Base-by-base conservation (phyloP, 176 grass and related monocot species). In the Hyparrhenia diplandra region DNA sequence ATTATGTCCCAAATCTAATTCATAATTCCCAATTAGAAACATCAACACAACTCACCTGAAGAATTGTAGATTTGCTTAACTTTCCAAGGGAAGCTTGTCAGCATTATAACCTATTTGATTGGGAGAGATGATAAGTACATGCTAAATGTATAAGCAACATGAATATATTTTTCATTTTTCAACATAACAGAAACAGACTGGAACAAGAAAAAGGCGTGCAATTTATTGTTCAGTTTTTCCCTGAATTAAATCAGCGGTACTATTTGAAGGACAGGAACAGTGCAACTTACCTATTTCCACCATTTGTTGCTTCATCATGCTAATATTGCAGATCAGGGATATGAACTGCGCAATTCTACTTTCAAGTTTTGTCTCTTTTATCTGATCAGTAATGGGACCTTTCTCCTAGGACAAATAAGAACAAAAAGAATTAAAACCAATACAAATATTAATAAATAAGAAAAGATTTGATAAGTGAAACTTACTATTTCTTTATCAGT, bases 251-350 rank as follows among this genome's bases (percentile, higher is more conserved):
- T 78, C 35, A 78, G 57, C 12, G 34, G 25, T 18, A 31, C 58
- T 52, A 52, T 14, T 81, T 77, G 61, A 62, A 64, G 43, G 24
- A 80, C 23, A 62, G 29, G 4, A 58, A 70, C 28, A 43, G 43
- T 36, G 32, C 49, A 82, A 79, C 57, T 89, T 92, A 92, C 95
- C 95, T 83, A 98, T 98, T 91, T 98, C 95, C 83, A 92, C 86
- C 95, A 98, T 98, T 91, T 98, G 95, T 60, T 98, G 95, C 78
- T 89, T 98, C 95, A 98, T 94, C 95, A 98, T 98, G 84, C 77
- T 88, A 64, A 98, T 90, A 85, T 92, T 92, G 81, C 92, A 98
- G 51, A 98, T 90, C 70, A 98, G 79, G 29, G 95, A 98, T 72
- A 98, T 87, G 88, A 98, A 98, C 24, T 90, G 75, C 6, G 90